A percentile compares a stretch with the other conserved stretches of the same genome.
Conservation (phyloP, 139 green algal species). For the Trebouxia sp. region DNA sequence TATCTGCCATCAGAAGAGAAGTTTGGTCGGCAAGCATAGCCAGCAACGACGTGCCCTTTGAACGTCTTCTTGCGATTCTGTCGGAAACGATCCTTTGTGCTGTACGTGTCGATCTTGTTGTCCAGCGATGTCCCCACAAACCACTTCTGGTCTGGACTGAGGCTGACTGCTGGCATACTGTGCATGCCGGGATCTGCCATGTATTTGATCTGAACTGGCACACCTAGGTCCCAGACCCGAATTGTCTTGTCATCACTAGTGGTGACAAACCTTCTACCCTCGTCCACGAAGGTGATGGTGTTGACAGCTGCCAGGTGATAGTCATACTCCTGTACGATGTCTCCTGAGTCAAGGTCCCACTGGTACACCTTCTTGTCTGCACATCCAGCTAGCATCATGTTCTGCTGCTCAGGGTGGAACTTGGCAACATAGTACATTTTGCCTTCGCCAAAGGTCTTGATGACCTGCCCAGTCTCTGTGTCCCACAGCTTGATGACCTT, state of each 20-base stretch:
- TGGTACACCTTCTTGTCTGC: slow-evolving; percentile 95
- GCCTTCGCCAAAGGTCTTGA: slow-evolving; percentile 72
- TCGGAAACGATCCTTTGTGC: slow-evolving; percentile 85
- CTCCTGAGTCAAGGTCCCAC: slow-evolving; percentile 88
- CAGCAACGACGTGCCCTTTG: slow-evolving; percentile 88
- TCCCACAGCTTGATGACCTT: slow-evolving; percentile 96
- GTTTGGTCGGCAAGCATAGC: slow-evolving; percentile 82
- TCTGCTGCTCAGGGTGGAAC: slow-evolving; percentile 92
- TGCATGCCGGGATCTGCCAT: slow-evolving; percentile 97
- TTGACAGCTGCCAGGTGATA: slow-evolving; percentile 97
- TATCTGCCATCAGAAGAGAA: slow-evolving; percentile 83
- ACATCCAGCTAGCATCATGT: slow-evolving; percentile 89
- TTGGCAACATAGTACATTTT: slow-evolving; percentile 86
- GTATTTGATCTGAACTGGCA: slow-evolving; percentile 93
- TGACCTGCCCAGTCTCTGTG: slow-evolving; percentile 92
- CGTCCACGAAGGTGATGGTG: slow-evolving; percentile 97
- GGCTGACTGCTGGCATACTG: slow-evolving; percentile 80
- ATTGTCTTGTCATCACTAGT: slow-evolving; percentile 97
- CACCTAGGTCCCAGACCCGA: slow-evolving; percentile 97
- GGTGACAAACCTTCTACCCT: slow-evolving; percentile 81
- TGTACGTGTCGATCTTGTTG: slow-evolving; percentile 93
- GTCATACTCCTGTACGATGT: slow-evolving; percentile 95
- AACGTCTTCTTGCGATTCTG: slow-evolving; percentile 96
- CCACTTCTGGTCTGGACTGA: slow-evolving; percentile 78
- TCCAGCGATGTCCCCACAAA: slow-evolving; percentile 74